Evolutionary conservation across 441 rosid genomes (phyloP), one percentile per base, ranked within the genome.

Genomic region (Bocquillonia castaneifolia): DNA sequence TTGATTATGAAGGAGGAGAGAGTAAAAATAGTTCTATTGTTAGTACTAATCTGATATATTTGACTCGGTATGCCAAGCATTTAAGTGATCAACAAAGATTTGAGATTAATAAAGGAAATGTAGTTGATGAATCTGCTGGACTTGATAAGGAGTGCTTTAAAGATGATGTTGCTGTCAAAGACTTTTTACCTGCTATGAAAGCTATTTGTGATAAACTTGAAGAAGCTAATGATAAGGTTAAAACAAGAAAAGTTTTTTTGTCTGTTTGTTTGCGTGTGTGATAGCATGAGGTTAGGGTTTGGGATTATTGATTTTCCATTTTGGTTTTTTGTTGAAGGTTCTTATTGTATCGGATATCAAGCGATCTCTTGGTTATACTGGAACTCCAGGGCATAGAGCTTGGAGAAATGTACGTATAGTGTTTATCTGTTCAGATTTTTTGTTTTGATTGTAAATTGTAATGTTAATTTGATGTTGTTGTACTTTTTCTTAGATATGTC

Each of bases 201-300:
- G 94, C 90, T 34, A 68, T 90, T 51, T 92, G 93, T 79, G 88
- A 90, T 80, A 88, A 80, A 72, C 97, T 95, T 74, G 90, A 89
- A 77, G 84, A 81, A 69, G 91, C 91, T 51, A 85, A 84, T 62
- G 91, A 85, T 61, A 90, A 88, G 92, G 97, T 92, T 58, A 68
- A 73, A 34, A 18, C 28, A 13, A 6, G 3, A 45, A 10, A 36
- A 2, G 17, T 8, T 3, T 1, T 37, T 32, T 23, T 13, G 5
- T 53, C 0, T 71, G 10, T 39, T 51, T 52, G 69, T 28, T 29
- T 44, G 28, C 18, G 29, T 51, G 40, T 52, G 10, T 0, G 44
- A 31, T 56, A 0, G 26, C 48, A 32, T 50, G 10, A 13, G 29
- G 32, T 71, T 63, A 59, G 0, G 18, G 32, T 67, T 45, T 17